phyloP scores from a whole-genome alignment of 169 alveolate genomes.

The Toxoplasma gondii region DNA sequence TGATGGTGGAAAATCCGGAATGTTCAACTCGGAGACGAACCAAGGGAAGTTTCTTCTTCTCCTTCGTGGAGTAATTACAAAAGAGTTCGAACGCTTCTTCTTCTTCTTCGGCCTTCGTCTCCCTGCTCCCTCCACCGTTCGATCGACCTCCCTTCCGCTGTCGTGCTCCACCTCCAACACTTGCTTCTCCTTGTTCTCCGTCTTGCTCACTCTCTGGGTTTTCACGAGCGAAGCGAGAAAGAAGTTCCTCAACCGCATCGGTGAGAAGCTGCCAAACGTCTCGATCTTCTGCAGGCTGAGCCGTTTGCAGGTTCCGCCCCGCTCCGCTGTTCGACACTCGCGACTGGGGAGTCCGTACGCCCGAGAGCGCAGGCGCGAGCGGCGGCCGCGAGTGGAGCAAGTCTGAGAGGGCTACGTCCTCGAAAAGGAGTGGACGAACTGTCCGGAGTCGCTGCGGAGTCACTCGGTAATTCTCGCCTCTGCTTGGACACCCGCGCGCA shows the following conservation, averaged over 20 bases:
- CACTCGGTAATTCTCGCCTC: constrained; percentile 52
- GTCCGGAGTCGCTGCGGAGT: constrained; percentile 47
- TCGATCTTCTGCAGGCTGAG: constrained; percentile 19
- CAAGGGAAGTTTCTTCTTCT: constrained; percentile 22
- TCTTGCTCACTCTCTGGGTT: background rate
- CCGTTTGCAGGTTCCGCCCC: background rate
- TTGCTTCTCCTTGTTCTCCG: background rate
- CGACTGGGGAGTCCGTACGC: background rate
- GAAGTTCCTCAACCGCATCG: constrained; percentile 16
- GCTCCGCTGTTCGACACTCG: background rate
- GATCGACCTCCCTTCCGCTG: background rate
- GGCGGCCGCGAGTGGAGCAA: background rate
- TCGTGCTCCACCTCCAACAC: background rate
- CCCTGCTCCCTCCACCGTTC: background rate
- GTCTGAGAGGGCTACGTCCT: constrained; percentile 37
- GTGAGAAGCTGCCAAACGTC: constrained; percentile 50
- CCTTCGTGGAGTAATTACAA: constrained; percentile 30
- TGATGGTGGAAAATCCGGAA: constrained; percentile 53
- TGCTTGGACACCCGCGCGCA: constrained; percentile 12
- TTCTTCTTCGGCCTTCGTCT: background rate
- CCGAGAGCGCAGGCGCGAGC: background rate
- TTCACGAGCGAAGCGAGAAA: background rate
- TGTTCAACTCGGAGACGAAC: constrained; percentile 54
- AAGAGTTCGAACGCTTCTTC: constrained; percentile 27
- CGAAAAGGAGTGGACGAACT: constrained; percentile 48